These are phyloP conservation scores for Huntiella abstrusa DNA, from an alignment of 2,329 filamentous ascomycete genomes.

Conservation along the genomic window DNA sequence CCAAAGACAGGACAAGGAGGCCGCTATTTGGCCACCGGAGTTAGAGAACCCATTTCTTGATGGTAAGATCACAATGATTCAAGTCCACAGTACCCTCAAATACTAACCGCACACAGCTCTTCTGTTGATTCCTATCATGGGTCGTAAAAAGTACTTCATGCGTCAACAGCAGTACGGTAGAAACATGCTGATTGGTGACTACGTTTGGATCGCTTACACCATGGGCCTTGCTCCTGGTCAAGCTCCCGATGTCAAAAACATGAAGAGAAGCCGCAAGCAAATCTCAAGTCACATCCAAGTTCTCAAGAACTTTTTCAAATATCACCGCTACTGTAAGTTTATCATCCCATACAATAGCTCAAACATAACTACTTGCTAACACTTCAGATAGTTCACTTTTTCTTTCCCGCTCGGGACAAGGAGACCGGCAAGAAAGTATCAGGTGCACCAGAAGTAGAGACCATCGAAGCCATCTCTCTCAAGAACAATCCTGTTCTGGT, in stretches of 20 bases:
- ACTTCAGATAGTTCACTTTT: constrained; percentile 31
- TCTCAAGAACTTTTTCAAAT: constrained; percentile 45
- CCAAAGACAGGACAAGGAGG: constrained; percentile 39
- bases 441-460: constrained; percentile 12
- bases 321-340: constrained; percentile 43
- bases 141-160: constrained; percentile 46
- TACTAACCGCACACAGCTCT: constrained; percentile 27
- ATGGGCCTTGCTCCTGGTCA: constrained; percentile 26
- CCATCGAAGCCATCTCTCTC: constrained; percentile 32
- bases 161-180: constrained; percentile 44
- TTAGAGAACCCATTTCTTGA: constrained; percentile 50
- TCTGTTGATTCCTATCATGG: constrained; percentile 46
- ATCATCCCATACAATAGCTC: not conserved
- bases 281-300: constrained; percentile 56
- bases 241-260: constrained; percentile 25
- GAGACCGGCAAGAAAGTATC: constrained; percentile 27
- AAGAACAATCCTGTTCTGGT: constrained; percentile 46
- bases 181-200: constrained; percentile 53
- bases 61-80: constrained; percentile 26
- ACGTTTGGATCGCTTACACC: constrained; percentile 39
- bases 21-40: constrained; percentile 38
- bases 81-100: not conserved
- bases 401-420: constrained; percentile 38
- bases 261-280: constrained; percentile 35
- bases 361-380: no score